These are phyloP conservation scores for Ogataea saltuana DNA, from an alignment of 805 yeast genomes.

Conservation along the genomic window DNA sequence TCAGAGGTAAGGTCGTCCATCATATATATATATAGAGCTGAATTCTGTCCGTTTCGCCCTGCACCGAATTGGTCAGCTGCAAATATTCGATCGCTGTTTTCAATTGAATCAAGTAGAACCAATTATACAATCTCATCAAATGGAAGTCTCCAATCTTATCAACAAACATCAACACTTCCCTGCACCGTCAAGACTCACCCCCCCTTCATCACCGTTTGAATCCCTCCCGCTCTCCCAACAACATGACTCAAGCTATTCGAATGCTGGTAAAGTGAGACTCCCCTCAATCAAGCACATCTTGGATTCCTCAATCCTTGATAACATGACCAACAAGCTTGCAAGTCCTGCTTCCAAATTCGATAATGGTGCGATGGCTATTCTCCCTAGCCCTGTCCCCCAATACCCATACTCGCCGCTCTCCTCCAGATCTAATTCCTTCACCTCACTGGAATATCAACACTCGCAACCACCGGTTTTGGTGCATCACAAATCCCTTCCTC, in stretches of 20 bases:
- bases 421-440: slow-evolving; percentile 26
- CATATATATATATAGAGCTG: background rate
- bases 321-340: background rate
- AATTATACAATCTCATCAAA: too few relatives aligned
- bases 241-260: slow-evolving; percentile 7
- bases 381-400: slow-evolving; percentile 20
- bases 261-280: slow-evolving; percentile 12
- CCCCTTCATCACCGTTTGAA: slow-evolving; percentile 22
- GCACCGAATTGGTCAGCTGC: too few relatives aligned
- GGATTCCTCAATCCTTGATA: slow-evolving; percentile 23
- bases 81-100: too few relatives aligned
- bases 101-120: too few relatives aligned
- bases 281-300: slow-evolving; percentile 28
- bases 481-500: slow-evolving; percentile 4
- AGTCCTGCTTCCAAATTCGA: background rate
- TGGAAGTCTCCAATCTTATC: slow-evolving; percentile 25
- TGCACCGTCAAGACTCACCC: slow-evolving; percentile 17
- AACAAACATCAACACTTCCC: slow-evolving; percentile 15
- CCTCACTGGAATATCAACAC: slow-evolving; percentile 19
- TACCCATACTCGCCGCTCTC: slow-evolving; percentile 24
- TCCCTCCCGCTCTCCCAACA: slow-evolving; percentile 7
- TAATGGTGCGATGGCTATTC: slow-evolving; percentile 14
- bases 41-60: background rate
- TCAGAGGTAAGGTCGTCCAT: background rate
- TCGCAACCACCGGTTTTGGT: slow-evolving; percentile 7